Evolutionary conservation across 179 eudicot genomes (phyloP), one percentile per base, ranked within the genome.

Genomic region (Heliamphora pulchella): DNA sequence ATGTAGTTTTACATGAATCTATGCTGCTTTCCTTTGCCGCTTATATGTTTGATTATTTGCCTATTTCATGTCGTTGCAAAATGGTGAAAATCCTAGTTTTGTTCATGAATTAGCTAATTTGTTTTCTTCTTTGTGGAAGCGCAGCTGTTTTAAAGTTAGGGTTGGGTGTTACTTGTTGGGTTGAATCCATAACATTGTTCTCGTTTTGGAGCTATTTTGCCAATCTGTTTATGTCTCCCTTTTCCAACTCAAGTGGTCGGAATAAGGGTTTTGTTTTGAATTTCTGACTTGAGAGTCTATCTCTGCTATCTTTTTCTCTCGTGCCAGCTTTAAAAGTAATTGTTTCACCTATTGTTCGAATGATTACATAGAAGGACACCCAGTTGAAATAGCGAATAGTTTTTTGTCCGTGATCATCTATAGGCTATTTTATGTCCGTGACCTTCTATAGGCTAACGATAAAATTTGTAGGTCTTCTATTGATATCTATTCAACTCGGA

Each of bases 161-260:
- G 47, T 44, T 1, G 54, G 70, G 50, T 1, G 8, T 54, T 22
- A 20, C 41, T 8, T 64, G 20, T 64, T 62, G 68, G 10, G 58
- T 62, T 62, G n/a, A 70, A 8, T 59, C 22, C 46, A 18, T 15
- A 76, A 61, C 11, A 9, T 17, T 76, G 39, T 48, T 53, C 15
- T 5, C 7, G 17, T 44, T 62, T 62, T 59, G 80, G 59, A 48
- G 80, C 72, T 77, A 39, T 69, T 78, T 78, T 8, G 39, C 50
- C 39, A 15, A 51, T 65, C 31, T 31, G 31, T 31, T 0, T 31
- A 22, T 63, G 14, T 64, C 5, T 47, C 50, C 64, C 47, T 64
- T 78, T 78, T 41, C 53, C 63, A 53, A 67, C 74, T 20, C 63
- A 67, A 53, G 73, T 43, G 14, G 74, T 67, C n/a, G 17, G 66